Conservation (phyloP, 768 basidiomycete genomes). For the Auricularia cornea region DNA sequence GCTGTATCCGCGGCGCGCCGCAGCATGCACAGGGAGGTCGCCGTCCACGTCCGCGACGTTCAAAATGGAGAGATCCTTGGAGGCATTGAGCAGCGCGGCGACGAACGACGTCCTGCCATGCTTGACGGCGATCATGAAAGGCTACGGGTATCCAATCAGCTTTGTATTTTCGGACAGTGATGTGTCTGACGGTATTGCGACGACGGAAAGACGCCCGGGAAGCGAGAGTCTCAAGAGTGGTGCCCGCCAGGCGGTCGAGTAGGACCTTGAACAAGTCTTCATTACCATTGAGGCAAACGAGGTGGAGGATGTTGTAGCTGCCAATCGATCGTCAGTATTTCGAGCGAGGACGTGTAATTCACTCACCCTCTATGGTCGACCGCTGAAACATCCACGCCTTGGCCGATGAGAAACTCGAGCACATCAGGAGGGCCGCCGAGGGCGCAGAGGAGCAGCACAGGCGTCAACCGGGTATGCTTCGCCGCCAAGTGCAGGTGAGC, state of each 20-base stretch:
- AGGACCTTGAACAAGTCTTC: slow-evolving; percentile 32
- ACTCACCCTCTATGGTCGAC: slow-evolving; percentile 39
- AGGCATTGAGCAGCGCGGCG: slow-evolving; percentile 22
- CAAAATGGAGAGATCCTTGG: not conserved
- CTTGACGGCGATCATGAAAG: slow-evolving; percentile 47
- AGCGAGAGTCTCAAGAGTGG: slow-evolving; percentile 37
- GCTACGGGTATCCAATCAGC: slow-evolving; percentile 26
- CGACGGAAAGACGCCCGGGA: slow-evolving; percentile 36
- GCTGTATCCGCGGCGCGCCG: slow-evolving; percentile 27
- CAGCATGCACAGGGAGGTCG: slow-evolving; percentile 44
- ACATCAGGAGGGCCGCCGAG: slow-evolving; percentile 21
- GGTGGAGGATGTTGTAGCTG: slow-evolving; percentile 54
- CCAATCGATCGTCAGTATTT: too few relatives aligned
- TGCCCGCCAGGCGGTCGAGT: slow-evolving; percentile 42
- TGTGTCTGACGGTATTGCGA: slow-evolving; percentile 35
- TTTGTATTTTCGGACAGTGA: not conserved
- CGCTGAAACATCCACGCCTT: slow-evolving; percentile 36
- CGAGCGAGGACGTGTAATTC: not conserved
- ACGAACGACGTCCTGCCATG: slow-evolving; percentile 21
- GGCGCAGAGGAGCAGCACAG: slow-evolving; percentile 35
- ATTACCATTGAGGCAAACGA: slow-evolving; percentile 26
- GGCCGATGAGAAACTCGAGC: slow-evolving; percentile 44
- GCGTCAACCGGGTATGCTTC: slow-evolving; percentile 40
- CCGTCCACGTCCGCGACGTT: slow-evolving; percentile 37
- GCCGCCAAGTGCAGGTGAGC: slow-evolving; percentile 34